These are phyloP conservation scores for Ceratorhiza oryzae-sativae DNA, from an alignment of 1,284 basidiomycete genomes.

Conservation along the genomic window DNA sequence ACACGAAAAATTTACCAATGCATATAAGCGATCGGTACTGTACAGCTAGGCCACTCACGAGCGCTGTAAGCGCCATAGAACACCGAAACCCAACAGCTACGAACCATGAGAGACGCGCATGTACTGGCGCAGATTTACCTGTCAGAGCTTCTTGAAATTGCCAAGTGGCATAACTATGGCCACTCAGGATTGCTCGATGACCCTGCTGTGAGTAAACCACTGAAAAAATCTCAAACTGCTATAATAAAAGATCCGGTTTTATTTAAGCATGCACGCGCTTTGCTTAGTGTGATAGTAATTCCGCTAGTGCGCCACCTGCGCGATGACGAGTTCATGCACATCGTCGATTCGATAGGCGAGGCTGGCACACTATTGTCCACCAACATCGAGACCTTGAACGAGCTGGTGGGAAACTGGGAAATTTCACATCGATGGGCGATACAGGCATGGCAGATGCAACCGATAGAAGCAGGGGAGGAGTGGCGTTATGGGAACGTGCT, in stretches of 20 bases:
- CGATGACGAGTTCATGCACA: background rate
- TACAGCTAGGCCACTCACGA: too few relatives aligned
- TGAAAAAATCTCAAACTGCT: too few relatives aligned
- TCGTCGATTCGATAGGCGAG: background rate
- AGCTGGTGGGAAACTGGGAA: background rate
- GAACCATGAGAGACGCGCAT: slow-evolving; percentile 1
- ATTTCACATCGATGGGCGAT: background rate
- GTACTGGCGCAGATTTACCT: slow-evolving; percentile 15
- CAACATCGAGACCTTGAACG: background rate
- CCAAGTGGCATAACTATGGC: slow-evolving; percentile 5
- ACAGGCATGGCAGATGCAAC: background rate
- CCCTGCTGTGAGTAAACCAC: background rate
- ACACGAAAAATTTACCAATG: too few relatives aligned
- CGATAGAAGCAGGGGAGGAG: background rate
- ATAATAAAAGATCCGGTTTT: background rate
- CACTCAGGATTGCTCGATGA: slow-evolving; percentile 1
- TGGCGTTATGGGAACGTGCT: background rate
- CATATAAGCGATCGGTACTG: too few relatives aligned
- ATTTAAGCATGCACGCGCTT: slow-evolving; percentile 11
- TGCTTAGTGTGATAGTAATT: slow-evolving; percentile 7
- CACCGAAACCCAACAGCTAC: too few relatives aligned
- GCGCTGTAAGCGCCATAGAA: too few relatives aligned
- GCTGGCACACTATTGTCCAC: background rate
- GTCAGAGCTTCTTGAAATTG: slow-evolving; percentile 2
- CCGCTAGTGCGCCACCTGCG: slow-evolving; percentile 20